phyloP scores from a whole-genome alignment of 768 basidiomycete species.

The Leccinum olivaceopallidum region DNA sequence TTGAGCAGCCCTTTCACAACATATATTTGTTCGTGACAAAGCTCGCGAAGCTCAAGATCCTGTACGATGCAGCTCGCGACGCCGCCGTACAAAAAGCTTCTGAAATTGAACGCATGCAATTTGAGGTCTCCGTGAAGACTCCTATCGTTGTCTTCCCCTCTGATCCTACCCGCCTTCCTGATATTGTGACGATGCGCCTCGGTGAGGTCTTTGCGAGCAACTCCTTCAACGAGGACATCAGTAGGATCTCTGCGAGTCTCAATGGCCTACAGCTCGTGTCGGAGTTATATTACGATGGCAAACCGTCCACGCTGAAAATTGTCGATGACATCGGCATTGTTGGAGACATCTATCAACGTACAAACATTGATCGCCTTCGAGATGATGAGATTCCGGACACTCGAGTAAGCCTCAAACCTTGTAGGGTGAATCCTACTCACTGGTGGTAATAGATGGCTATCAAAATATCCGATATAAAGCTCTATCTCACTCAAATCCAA shows the following conservation, averaged over 20 bases:
- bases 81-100: slow-evolving; percentile 90
- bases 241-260: slow-evolving; percentile 72
- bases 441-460: slow-evolving; percentile 54
- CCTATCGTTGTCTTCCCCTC: slow-evolving; percentile 91
- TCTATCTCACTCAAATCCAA: slow-evolving; percentile 83
- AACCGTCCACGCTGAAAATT: slow-evolving; percentile 69
- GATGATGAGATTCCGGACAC: slow-evolving; percentile 66
- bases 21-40: slow-evolving; percentile 82
- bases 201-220: slow-evolving; percentile 90
- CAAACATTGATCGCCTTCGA: slow-evolving; percentile 50
- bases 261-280: slow-evolving; percentile 84
- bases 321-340: slow-evolving; percentile 86
- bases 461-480: slow-evolving; percentile 78
- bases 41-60: slow-evolving; percentile 86
- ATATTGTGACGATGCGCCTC: slow-evolving; percentile 77
- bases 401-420: slow-evolving; percentile 50
- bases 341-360: slow-evolving; percentile 66
- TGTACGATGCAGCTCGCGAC: slow-evolving; percentile 93
- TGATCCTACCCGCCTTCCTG: slow-evolving; percentile 56
- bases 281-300: slow-evolving; percentile 50
- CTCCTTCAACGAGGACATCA: slow-evolving; percentile 53
- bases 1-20: slow-evolving; percentile 88
- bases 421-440: slow-evolving; percentile 6
- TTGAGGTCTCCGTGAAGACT: slow-evolving; percentile 85
- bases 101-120: slow-evolving; percentile 94